phyloP scores from a whole-genome alignment of 2,329 filamentous ascomycete species.

The Botrytis elliptica region DNA sequence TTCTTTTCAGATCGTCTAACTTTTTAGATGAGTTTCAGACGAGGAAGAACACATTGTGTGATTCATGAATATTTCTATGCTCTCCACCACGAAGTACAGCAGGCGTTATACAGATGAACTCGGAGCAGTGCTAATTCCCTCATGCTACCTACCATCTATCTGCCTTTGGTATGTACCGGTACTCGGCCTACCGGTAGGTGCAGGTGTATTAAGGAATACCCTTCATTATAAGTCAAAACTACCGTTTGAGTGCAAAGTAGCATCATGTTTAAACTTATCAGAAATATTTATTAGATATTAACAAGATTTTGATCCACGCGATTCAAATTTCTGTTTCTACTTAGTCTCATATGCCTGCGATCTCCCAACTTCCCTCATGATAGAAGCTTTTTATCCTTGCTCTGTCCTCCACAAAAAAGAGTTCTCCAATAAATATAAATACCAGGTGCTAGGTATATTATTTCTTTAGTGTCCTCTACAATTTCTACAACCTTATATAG shows the following conservation, averaged over 20 bases:
- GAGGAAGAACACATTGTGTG: too few relatives aligned
- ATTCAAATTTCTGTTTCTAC: background rate
- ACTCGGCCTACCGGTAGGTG: background rate
- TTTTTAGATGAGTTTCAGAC: background rate
- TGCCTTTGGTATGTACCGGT: background rate
- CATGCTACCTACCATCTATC: background rate
- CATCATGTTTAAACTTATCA: too few relatives aligned
- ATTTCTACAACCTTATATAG: slow-evolving; percentile 6
- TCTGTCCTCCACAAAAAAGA: slow-evolving; percentile 3
- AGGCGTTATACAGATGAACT: background rate
- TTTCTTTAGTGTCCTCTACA: slow-evolving; percentile 5
- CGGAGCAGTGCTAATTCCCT: background rate
- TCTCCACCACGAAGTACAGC: background rate
- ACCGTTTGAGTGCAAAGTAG: background rate
- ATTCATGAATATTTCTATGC: background rate
- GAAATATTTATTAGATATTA: background rate
- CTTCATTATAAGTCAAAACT: background rate
- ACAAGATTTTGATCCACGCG: background rate
- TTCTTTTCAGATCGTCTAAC: background rate
- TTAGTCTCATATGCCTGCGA: slow-evolving; percentile 3
- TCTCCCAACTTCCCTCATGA: background rate
- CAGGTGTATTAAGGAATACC: background rate
- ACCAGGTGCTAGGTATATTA: background rate
- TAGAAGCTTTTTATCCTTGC: slow-evolving; percentile 12
- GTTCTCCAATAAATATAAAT: background rate